Base-by-base conservation (phyloP, 805 yeast species). In the Hanseniaspora lindneri region DNA sequence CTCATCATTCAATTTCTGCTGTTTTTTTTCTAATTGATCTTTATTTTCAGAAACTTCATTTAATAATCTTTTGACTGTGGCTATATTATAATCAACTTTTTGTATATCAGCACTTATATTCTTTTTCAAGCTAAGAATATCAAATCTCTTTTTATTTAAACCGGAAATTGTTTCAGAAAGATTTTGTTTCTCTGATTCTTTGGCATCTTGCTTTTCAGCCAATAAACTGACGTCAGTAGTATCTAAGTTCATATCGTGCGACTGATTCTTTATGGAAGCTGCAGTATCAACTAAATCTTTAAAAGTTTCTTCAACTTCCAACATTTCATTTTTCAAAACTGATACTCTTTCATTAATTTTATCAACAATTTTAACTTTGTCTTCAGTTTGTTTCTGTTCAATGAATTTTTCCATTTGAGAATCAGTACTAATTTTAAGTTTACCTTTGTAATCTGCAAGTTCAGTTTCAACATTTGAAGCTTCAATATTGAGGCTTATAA, bases 41-140 rank as follows among this genome's bases (percentile, higher is more conserved):
- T 62, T 49, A 10, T 54, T 51, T 3, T 56, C 55, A 11, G 66
- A 63, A 34, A 61, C 62, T 16, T 56, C 44, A 2, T 61, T 53
- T 17, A 68, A 52, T 1, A 58, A 53, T 33, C 60, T 63, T 2
- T 69, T 50, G 0, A 37, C 33, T 2, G 20, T 34, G n/a, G 39
- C 36, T 16, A 27, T 39, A 4, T 29, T 29, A 19, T 24, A 39
- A 17, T 48, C 23, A 5, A 30, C 25, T 32, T 21, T 39, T 34
- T 41, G 50, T 21, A 44, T 13, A 13, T 30, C 40, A 28, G 23
- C 30, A 23, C 23, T 10, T 19, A 21, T 20, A 14, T n/a, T 20
- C 4, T 4, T 21, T 36, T 36, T 23, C 17, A 23, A 21, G 23
- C n/a, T 36, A 6, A 5, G 20, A 3, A 36, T 36, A 4, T 20